These are phyloP conservation scores for Tricholoma bakamatsutake DNA, from an alignment of 768 basidiomycete genomes.

Conservation along the genomic window DNA sequence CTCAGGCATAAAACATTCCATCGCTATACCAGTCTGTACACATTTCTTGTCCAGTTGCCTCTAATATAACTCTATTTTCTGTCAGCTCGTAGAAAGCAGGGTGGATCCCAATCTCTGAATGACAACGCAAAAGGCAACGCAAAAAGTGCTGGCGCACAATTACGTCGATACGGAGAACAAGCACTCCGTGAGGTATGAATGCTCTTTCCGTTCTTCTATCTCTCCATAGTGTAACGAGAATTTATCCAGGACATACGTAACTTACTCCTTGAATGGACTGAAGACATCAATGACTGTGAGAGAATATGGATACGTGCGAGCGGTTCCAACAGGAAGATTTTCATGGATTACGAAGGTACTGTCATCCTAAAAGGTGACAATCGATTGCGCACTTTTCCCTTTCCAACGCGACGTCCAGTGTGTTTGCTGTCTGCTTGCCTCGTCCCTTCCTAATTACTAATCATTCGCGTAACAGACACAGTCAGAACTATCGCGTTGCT, in stretches of 20 bases:
- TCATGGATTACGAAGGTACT: constrained; percentile 84
- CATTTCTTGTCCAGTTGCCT: neutral
- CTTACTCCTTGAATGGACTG: constrained; percentile 78
- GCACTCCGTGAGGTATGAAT: constrained; percentile 78
- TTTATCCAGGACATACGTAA: constrained; percentile 74
- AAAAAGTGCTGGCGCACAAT: constrained; percentile 87
- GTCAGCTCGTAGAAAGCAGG: constrained; percentile 92
- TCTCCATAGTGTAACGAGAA: constrained; percentile 1
- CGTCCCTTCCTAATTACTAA: neutral
- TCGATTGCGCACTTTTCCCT: constrained; percentile 86
- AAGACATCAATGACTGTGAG: constrained; percentile 83
- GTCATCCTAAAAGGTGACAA: constrained; percentile 74
- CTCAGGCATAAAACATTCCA: constrained; percentile 94
- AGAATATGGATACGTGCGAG: constrained; percentile 90
- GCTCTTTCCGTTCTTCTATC: neutral
- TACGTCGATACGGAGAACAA: constrained; percentile 94
- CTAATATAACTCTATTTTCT: constrained; percentile 6
- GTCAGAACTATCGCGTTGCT: constrained; percentile 82
- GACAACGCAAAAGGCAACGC: constrained; percentile 93
- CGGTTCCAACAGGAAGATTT: constrained; percentile 80
- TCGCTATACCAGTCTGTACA: constrained; percentile 86
- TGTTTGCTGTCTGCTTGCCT: constrained; percentile 21
- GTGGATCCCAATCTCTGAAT: constrained; percentile 87
- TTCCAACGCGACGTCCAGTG: constrained; percentile 93
- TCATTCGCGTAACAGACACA: constrained; percentile 55